Conservation (phyloP, 139 green algal species). For the Ulvella scutata region DNA sequence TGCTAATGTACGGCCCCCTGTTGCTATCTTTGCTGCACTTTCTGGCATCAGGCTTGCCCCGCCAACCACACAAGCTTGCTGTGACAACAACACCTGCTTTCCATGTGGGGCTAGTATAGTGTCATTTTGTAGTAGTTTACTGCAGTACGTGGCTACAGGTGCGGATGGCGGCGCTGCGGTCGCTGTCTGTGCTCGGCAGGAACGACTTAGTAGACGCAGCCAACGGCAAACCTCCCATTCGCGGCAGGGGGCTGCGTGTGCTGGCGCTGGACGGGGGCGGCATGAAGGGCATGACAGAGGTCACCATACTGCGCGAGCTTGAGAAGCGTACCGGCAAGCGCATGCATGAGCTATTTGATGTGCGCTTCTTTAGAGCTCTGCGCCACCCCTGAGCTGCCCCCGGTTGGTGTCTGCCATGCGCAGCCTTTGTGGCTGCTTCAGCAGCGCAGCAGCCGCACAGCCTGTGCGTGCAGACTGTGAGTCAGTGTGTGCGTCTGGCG, state of each 20-base stretch:
- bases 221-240: constrained; percentile 27
- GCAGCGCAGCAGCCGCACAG: too few relatives aligned
- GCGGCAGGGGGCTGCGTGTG: constrained; percentile 66
- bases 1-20: neutral
- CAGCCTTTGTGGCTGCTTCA: too few relatives aligned
- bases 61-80: neutral
- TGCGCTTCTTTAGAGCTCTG: too few relatives aligned
- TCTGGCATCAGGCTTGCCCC: neutral
- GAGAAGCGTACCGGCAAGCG: constrained; percentile 36
- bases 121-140: too few relatives aligned
- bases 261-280: constrained; percentile 88
- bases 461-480: too few relatives aligned
- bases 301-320: constrained; percentile 55
- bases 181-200: constrained; percentile 58
- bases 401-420: too few relatives aligned
- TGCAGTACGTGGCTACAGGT: neutral
- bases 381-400: too few relatives aligned
- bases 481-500: neutral
- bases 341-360: constrained; percentile 78
- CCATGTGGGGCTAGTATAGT: too few relatives aligned
- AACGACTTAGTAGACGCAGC: constrained; percentile 30
- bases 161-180: constrained; percentile 30
- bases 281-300: constrained; percentile 72
- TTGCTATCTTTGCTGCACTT: neutral
- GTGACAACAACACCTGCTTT: neutral